phyloP scores from a whole-genome alignment of 2,329 filamentous ascomycete species.

The Neurospora crassa region DNA sequence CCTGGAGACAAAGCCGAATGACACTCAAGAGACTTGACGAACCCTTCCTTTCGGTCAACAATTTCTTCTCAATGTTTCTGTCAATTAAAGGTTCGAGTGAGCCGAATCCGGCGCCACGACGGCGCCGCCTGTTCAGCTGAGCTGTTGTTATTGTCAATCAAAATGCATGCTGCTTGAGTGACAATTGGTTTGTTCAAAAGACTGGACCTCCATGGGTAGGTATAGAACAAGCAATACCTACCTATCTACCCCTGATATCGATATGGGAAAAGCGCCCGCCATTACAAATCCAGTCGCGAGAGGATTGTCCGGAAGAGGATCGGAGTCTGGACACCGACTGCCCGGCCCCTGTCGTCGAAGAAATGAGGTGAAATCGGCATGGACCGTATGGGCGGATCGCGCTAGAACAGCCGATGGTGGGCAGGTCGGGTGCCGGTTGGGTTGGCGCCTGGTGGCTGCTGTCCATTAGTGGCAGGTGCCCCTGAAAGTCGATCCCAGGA shows the following conservation, averaged over 20 bases:
- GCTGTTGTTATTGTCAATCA: not conserved
- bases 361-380: not conserved
- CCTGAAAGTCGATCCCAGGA: not conserved
- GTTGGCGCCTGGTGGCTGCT: not conserved
- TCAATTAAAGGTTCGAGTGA: not conserved
- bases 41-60: not conserved
- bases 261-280: not conserved
- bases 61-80: not conserved
- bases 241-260: not conserved
- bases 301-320: not conserved
- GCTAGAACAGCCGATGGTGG: not conserved
- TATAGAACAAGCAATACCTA: not conserved
- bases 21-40: not conserved
- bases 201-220: not conserved
- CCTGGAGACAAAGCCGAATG: not conserved
- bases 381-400: not conserved
- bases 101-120: not conserved
- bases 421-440: not conserved
- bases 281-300: not conserved
- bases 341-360: not conserved
- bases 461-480: not conserved
- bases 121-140: not conserved
- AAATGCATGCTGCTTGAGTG: not conserved
- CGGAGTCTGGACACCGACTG: not conserved
- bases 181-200: not conserved